Conservation (phyloP, 495 filamentous ascomycete species). For the Thermothielavioides terrestris region DNA sequence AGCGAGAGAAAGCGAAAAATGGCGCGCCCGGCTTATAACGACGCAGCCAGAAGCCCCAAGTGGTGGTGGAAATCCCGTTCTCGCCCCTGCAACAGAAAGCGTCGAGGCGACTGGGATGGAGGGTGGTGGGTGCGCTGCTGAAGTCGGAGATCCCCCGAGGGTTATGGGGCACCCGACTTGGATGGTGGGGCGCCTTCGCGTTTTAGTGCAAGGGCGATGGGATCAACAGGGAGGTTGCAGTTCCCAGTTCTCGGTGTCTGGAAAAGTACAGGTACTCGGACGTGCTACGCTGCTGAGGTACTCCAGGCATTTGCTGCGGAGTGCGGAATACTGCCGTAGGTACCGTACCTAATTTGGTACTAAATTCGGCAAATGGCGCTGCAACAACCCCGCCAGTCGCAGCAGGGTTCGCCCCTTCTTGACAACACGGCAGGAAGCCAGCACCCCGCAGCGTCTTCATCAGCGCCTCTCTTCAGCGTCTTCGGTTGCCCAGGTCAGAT, state of each 20-base stretch:
- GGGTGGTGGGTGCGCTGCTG: conserved; percentile 5
- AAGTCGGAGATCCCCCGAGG: conserved; percentile 14
- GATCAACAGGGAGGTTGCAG: background rate
- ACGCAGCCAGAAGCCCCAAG: too few relatives aligned
- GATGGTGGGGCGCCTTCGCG: conserved; percentile 4
- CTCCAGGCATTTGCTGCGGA: too few relatives aligned
- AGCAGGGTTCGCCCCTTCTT: background rate
- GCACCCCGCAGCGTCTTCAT: too few relatives aligned
- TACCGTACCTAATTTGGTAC: background rate
- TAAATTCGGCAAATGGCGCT: conserved; percentile 6
- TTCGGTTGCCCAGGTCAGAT: background rate
- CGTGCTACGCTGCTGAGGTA: too few relatives aligned
- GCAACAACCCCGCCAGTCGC: background rate
- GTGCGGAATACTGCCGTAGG: too few relatives aligned
- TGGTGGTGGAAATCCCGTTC: too few relatives aligned
- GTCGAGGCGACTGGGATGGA: conserved; percentile 7
- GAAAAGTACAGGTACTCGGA: too few relatives aligned
- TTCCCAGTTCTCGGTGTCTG: conserved; percentile 5
- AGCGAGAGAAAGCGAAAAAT: conserved; percentile 8
- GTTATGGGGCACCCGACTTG: conserved; percentile 13
- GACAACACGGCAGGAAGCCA: background rate
- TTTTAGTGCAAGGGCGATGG: conserved; percentile 3
- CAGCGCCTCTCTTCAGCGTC: too few relatives aligned
- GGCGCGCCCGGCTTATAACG: too few relatives aligned
- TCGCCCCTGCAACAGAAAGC: conserved; percentile 4